Evolutionary conservation across 768 basidiomycete species (phyloP).

Genomic region (Lactarius vividus): DNA sequence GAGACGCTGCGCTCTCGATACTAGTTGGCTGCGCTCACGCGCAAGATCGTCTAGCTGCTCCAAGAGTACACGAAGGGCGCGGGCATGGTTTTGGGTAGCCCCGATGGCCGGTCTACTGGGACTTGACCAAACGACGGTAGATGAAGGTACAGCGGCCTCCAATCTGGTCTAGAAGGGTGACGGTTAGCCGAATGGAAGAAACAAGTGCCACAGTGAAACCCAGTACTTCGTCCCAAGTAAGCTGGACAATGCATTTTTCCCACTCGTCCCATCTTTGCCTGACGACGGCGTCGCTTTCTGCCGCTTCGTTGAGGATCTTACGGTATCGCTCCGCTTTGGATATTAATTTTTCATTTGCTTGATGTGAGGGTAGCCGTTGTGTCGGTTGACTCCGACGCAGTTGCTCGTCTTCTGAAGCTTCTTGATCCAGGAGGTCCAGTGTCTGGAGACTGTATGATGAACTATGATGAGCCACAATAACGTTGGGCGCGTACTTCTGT

Average conservation of each 20-base stretch:
- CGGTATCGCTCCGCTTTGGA: constrained; percentile 71
- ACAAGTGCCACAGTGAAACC: neutral
- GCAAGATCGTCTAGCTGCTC: constrained; percentile 79
- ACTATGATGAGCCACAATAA: neutral
- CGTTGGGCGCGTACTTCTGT: constrained; percentile 61
- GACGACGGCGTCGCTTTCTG: constrained; percentile 72
- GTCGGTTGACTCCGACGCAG: constrained; percentile 50
- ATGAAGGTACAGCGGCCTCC: constrained; percentile 67
- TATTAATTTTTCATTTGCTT: constrained; percentile 73
- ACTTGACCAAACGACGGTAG: constrained; percentile 32
- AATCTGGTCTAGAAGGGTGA: constrained; percentile 51
- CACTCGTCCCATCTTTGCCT: constrained; percentile 86
- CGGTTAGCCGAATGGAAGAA: neutral
- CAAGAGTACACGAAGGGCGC: constrained; percentile 66
- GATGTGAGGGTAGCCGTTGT: constrained; percentile 65
- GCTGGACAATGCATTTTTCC: constrained; percentile 65
- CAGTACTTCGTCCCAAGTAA: constrained; percentile 64
- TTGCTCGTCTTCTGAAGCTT: constrained; percentile 82
- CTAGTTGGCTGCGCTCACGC: constrained; percentile 56
- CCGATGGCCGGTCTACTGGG: constrained; percentile 14
- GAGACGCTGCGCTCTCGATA: constrained; percentile 60
- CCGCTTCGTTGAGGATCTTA: constrained; percentile 67
- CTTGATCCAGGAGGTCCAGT: constrained; percentile 86
- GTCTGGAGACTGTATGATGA: constrained; percentile 51
- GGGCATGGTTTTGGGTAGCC: constrained; percentile 57